Base-by-base conservation (phyloP, 345 rosid species). In the Odontarrhena argentea region DNA sequence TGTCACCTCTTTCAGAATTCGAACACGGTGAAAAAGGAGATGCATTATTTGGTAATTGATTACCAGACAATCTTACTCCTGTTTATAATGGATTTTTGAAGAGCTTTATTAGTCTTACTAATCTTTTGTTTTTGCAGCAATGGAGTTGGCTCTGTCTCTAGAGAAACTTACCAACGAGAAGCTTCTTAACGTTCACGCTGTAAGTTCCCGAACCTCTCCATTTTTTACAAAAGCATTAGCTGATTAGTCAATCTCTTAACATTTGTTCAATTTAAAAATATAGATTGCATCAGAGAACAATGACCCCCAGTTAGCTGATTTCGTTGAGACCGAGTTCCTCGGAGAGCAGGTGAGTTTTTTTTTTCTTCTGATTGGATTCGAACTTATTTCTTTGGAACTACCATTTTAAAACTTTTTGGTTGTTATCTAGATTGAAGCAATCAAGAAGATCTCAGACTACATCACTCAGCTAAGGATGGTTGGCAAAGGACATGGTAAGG, bases 401-500 rank as follows among this genome's bases (percentile, higher is more conserved):
- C 12, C 9, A 7, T 15, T 12, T 35, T 45, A 36, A 40, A 52
- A 3, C 6, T 35, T 11, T n/a, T 35, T 4, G 25, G 8, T 34
- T 10, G 34, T 43, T 47, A 9, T 41, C 48, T 64, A 87, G 96
- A 84, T 86, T 57, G 96, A 91, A 79, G 82, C 92, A 60, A 88
- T 91, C 40, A 87, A 93, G 84, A 87, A 88, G 79, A 81, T 91
- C 48, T 66, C 96, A 14, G 96, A 88, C 55, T 91, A 74, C 72
- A 95, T 91, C 62, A 71, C 95, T 54, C 98, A 88, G 65, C 81
- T 93, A 66, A 86, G 97, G 77, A 82, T 76, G 78, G 88, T 91
- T 11, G 95, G 96, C 35, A 91, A 91, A 78, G 98, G 98, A 68
- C 98, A 92, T 30, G 98, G 98, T 92, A 86, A 0, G 62, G 40